Conservation (phyloP, 2,329 filamentous ascomycete species). For the Sporothrix variecibatus region DNA sequence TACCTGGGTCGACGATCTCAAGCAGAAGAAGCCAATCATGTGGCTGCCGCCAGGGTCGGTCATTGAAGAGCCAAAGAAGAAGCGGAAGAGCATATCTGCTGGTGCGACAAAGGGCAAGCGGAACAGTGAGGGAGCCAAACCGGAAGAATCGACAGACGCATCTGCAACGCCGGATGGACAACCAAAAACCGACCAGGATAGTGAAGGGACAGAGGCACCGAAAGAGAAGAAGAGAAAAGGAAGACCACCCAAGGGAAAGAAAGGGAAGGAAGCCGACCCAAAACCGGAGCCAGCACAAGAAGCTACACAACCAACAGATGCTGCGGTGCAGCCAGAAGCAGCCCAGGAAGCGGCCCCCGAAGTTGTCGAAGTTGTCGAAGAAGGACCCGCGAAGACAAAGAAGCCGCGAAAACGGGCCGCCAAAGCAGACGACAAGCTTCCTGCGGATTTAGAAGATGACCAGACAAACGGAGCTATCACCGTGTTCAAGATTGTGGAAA, state of each 20-base stretch:
- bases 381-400: constrained; percentile 20
- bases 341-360: constrained; percentile 4
- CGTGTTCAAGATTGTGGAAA: constrained; percentile 45
- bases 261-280: too few species aligned
- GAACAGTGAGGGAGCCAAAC: not conserved
- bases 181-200: not conserved
- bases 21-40: constrained; percentile 57
- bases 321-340: not conserved
- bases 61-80: constrained; percentile 43
- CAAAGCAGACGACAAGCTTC: constrained; percentile 39
- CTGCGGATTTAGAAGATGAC: constrained; percentile 47
- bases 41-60: constrained; percentile 56
- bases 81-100: constrained; percentile 37
- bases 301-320: not conserved
- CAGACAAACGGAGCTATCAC: constrained; percentile 50
- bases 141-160: not conserved
- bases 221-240: not conserved
- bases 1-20: constrained; percentile 68
- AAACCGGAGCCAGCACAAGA: not conserved
- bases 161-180: not conserved
- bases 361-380: constrained; percentile 21
- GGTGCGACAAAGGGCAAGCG: constrained; percentile 24
- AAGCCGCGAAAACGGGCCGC: constrained; percentile 30
- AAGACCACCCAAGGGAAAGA: not conserved
- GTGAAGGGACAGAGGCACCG: not conserved